Base-by-base conservation (phyloP, 495 filamentous ascomycete species). In the Xylaria venustula region DNA sequence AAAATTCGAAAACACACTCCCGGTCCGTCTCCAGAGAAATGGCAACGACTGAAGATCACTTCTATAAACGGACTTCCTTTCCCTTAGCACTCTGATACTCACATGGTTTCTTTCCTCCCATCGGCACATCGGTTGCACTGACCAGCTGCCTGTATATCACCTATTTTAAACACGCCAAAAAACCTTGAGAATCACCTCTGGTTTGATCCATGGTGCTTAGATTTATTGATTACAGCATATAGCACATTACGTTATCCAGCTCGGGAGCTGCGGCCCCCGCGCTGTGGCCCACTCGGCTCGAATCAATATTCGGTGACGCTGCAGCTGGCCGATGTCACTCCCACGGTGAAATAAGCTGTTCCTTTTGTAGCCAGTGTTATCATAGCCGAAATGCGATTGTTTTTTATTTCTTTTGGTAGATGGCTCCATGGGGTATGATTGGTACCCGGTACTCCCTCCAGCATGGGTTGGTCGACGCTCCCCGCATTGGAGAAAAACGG, bases 321-420 rank as follows among this genome's bases (percentile, higher is more conserved):
- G 57, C 57, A 60, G 47, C 57, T 45, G 12, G 11, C 17, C 25
- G 20, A 60, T 52, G 57, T 60, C 57, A 37, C 55, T 58, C 44
- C 42, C 34, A n/a, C 36, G 44, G 45, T 58, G 32, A 49, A 58
- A 22, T 19, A 49, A 28, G 44, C 55, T 49, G 20, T 5, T 9
- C 23, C 42, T 30, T 37, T 25, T 25, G 19, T 5, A 25, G 12
- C 1, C n/a, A 42, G 32, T 20, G 26, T 36, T 23, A 57, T 20
- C 47, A 42, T 44, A 17, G 48, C 30, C 20, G 14, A 36, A 17
- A 19, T n/a, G 25, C 11, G 28, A 7, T 49, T 30, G 49, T 34
- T 58, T 44, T 44, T 42, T 58, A 14, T 54, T 15, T 34, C n/a
- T n/a, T 17, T 37, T 52, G 3, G 37, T 37, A 36, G 48, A 52